A percentile compares a stretch with the other conserved stretches of the same genome.
These are phyloP conservation scores for Microstegium vimineum DNA, from an alignment of 176 grass and related monocot species.

Conservation along the genomic window DNA sequence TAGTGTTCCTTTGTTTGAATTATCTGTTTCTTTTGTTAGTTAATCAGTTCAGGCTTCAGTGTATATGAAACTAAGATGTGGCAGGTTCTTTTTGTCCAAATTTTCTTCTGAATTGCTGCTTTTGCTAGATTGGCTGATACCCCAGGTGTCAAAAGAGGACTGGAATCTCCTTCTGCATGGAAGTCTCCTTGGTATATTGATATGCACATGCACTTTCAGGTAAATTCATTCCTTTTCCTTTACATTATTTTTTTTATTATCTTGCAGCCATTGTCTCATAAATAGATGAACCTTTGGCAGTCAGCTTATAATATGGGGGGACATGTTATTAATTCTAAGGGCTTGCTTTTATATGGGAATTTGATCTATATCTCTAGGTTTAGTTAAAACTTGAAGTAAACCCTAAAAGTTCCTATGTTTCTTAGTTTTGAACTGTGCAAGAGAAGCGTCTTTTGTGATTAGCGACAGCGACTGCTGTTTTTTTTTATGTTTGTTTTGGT, in stretches of 20 bases:
- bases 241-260: neutral
- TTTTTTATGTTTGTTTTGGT: conserved; percentile 7
- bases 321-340: neutral
- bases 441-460: neutral
- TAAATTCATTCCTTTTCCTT: conserved; percentile 11
- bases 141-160: conserved; percentile 83
- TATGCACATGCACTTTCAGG: conserved; percentile 49
- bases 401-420: neutral
- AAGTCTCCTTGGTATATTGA: conserved; percentile 87
- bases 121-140: conserved; percentile 78
- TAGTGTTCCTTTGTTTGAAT: conserved; percentile 23
- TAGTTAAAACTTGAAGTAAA: neutral
- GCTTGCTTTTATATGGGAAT: neutral
- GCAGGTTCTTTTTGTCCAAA: conserved; percentile 3
- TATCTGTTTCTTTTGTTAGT: neutral
- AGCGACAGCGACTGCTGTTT: neutral
- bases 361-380: neutral
- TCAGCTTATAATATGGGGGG: neutral
- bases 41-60: conserved; percentile 2
- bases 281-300: neutral
- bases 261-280: neutral
- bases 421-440: neutral
- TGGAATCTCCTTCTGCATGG: conserved; percentile 99
- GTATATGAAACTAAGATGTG: neutral
- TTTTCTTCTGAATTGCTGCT: conserved; percentile 24